phyloP scores from a whole-genome alignment of 176 grass and related monocot species.

The Puccinellia tenuiflora region DNA sequence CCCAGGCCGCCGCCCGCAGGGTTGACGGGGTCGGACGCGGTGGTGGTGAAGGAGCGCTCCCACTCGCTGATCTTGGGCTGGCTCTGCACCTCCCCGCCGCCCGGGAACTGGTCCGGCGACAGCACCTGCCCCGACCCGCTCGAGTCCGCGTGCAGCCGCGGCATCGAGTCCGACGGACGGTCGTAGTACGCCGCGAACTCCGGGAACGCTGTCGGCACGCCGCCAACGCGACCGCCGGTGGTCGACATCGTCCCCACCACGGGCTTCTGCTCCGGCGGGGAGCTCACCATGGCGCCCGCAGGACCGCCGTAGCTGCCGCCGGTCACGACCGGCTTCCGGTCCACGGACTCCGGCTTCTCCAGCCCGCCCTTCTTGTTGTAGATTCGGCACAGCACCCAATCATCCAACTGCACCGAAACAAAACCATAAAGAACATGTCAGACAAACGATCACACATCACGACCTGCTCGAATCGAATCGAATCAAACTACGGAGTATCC shows the following conservation, averaged over 20 bases:
- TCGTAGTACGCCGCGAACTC: constrained; percentile 71
- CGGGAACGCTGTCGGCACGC: constrained; percentile 3
- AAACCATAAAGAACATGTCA: background rate
- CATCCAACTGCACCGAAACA: constrained; percentile 58
- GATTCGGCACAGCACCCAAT: constrained; percentile 93
- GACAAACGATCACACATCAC: background rate
- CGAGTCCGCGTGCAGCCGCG: constrained; percentile 87
- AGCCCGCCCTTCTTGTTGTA: constrained; percentile 88
- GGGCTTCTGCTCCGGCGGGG: constrained; percentile 67
- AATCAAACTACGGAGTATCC: background rate
- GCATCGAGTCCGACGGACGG: constrained; percentile 79
- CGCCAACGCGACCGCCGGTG: background rate
- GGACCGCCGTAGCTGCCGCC: background rate
- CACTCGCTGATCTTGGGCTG: constrained; percentile 86
- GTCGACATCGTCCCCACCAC: background rate
- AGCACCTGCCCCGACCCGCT: constrained; percentile 93
- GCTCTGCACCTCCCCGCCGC: constrained; percentile 93
- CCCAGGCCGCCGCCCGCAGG: constrained; percentile 15
- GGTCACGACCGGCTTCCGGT: constrained; percentile 28
- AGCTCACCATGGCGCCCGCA: constrained; percentile 5
- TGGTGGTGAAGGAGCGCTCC: constrained; percentile 63
- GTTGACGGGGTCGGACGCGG: constrained; percentile 27
- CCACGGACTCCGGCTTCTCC: constrained; percentile 29
- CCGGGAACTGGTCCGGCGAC: constrained; percentile 50
- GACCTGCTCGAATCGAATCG: background rate